Evolutionary conservation across 495 filamentous ascomycete genomes (phyloP), one percentile per base, ranked within the genome.

Genomic region (Cryomyces minteri): DNA sequence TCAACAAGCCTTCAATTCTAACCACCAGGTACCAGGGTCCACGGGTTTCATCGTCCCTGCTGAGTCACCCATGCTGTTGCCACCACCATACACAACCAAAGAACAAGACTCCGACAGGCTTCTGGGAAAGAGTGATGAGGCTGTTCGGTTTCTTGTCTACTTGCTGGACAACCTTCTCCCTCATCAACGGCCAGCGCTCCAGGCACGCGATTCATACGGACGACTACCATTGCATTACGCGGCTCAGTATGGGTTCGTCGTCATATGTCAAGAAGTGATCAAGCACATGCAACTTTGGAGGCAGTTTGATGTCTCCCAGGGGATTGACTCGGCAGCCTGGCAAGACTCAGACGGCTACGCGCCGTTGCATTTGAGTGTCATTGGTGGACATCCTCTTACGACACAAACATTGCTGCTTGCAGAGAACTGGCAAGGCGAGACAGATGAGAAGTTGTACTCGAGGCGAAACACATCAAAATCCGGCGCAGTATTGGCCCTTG

Each of bases 171-270:
- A 69, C 5, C 69, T 98, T 37, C 68, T 66, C n/a, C 69, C 73
- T 2, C n/a, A n/a, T n/a, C 90, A 96, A 49, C 71, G 80, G 8
- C 43, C 54, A n/a, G 78, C 82, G 4, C 58, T 98, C 25, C 63
- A 70, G 39, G 70, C 70, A 18, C 76, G 68, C 46, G 90, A 98
- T 64, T 57, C 74, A 2, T 82, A 87, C 42, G 87, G 86, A 5
- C 84, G 90, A 7, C 76, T 86, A 32, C 86, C 90, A 29, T 67
- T 98, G 30, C 90, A 98, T 57, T 98, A 98, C 60, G 88, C 85
- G 4, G 90, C 90, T 0, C 85, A 95, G 62, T 93, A 90, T 58
- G 90, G 90, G 4, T 84, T 94, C 53, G 82, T 84, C 28, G 73
- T 80, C 40, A 77, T 95, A 6, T 94, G 86, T 56, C 71, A 90